phyloP scores from a whole-genome alignment of 352 stramenopile species.

The Blastocystis hominis region DNA sequence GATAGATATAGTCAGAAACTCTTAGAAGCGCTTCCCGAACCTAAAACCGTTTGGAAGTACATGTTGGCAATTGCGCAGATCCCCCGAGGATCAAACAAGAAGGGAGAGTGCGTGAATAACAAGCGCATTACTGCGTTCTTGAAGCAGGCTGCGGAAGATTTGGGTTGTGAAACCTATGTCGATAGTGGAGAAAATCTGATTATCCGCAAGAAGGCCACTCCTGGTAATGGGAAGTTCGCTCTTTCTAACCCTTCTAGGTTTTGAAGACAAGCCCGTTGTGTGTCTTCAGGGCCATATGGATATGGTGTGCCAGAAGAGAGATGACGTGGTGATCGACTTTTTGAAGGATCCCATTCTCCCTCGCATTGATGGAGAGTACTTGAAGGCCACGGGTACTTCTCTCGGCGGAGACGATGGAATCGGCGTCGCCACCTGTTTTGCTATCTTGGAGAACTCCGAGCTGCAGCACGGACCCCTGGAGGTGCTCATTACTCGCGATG shows the following conservation, averaged over 20 bases:
- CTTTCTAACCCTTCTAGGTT: background rate
- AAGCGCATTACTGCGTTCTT: slow-evolving; percentile 56
- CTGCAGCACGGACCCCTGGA: slow-evolving; percentile 53
- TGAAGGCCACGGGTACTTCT: slow-evolving; percentile 55
- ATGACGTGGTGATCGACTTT: slow-evolving; percentile 56
- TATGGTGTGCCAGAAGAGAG: slow-evolving; percentile 58
- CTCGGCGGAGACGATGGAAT: slow-evolving; percentile 52
- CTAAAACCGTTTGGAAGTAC: slow-evolving; percentile 55
- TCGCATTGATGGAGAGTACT: slow-evolving; percentile 54
- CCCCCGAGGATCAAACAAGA: slow-evolving; percentile 52
- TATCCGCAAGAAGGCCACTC: slow-evolving; percentile 54
- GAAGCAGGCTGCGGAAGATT: slow-evolving; percentile 38
- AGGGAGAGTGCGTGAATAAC: slow-evolving; percentile 45
- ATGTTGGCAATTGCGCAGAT: slow-evolving; percentile 51
- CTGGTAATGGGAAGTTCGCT: background rate
- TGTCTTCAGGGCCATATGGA: slow-evolving; percentile 57
- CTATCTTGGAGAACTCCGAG: slow-evolving; percentile 42
- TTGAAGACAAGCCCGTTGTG: slow-evolving; percentile 45
- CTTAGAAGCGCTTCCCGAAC: slow-evolving; percentile 36
- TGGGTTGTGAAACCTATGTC: slow-evolving; percentile 50
- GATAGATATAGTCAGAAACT: slow-evolving; percentile 46
- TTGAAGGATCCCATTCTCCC: slow-evolving; percentile 54
- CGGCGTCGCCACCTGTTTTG: slow-evolving; percentile 44
- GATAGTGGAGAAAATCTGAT: slow-evolving; percentile 56
- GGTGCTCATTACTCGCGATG: slow-evolving; percentile 49